Evolutionary conservation across 2,329 filamentous ascomycete species (phyloP).

Genomic region (Colletotrichum liaoningense): DNA sequence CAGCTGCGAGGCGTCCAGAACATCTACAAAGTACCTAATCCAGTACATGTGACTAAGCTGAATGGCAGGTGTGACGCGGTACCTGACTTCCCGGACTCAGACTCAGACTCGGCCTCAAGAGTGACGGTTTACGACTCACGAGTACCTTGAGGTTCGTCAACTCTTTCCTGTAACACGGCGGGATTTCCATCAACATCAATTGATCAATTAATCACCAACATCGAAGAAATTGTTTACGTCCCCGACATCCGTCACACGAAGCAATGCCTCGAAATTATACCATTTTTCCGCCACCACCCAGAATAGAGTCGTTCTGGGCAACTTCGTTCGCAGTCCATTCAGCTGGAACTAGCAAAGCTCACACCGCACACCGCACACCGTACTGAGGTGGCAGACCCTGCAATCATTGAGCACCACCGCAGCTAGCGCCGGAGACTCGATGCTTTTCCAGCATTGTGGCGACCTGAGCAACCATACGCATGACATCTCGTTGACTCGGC

Average conservation of each 20-base stretch:
- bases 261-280: conserved; percentile 2
- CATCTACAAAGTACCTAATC: not conserved
- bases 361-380: conserved; percentile 12
- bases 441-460: conserved; percentile 1
- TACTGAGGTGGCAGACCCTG: conserved; percentile 1
- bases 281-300: not conserved
- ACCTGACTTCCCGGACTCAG: too few species aligned
- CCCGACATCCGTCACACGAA: not conserved
- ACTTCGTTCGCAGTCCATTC: conserved; percentile 10
- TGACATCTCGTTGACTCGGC: not conserved
- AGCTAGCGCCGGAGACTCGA: conserved; percentile 16
- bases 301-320: not conserved
- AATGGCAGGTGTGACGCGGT: too few species aligned
- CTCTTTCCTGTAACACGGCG: not conserved
- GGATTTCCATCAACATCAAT: too few species aligned
- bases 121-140: not conserved
- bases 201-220: not conserved
- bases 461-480: not conserved
- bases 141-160: not conserved
- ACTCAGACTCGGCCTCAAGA: not conserved
- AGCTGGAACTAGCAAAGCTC: conserved; percentile 1
- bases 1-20: not conserved
- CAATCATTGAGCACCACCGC: not conserved
- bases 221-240: not conserved
- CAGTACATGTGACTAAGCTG: not conserved